Evolutionary conservation across 106 monocot species (phyloP), one percentile per base, ranked within the genome.

Genomic region (Allium cepa): DNA sequence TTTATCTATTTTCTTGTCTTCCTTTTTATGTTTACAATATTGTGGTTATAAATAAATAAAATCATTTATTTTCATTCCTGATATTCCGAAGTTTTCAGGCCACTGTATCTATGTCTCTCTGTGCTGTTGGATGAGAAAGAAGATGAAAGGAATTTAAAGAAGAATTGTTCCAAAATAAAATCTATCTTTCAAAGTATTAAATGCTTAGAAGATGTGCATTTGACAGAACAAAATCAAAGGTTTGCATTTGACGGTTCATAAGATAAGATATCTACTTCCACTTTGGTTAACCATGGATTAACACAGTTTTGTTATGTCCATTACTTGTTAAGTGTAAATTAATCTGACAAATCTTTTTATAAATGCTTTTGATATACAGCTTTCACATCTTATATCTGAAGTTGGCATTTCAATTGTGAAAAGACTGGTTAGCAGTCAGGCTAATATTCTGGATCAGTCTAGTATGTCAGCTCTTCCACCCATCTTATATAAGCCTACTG

Each of bases 351-450:
- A 47, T 62, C 27, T n/a, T n/a, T 68, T 0, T 59, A 64, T 71
- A 17, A 77, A 22, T 46, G 13, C 48, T 56, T 52, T 3, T 9
- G 18, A 60, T 26, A 60, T 27, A 26, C 60, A 96, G 95, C 80
- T 68, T 63, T 75, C 79, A 56, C 82, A 84, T 78, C 88, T 83
- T 64, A 62, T 96, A 62, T 81, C 81, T 78, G 95, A 96, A 73
- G 79, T 96, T 73, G 91, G 88, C n/a, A 59, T 85, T 14, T 80
- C 76, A 52, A 84, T 96, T 78, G 62, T 59, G 28, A 96, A 91
- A 66, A 80, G 72, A 60, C 67, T 96, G 36, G 53, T 79, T 60
- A 68, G 53, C 58, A 86, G 84, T 8, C 66, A 71, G 22, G 62
- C 61, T 50, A 79, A 76, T 72, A 57, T 64, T 67, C 72, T 72